These are phyloP conservation scores for Furcasterigmium furcatum DNA, from an alignment of 2,329 filamentous ascomycete genomes.

Conservation along the genomic window DNA sequence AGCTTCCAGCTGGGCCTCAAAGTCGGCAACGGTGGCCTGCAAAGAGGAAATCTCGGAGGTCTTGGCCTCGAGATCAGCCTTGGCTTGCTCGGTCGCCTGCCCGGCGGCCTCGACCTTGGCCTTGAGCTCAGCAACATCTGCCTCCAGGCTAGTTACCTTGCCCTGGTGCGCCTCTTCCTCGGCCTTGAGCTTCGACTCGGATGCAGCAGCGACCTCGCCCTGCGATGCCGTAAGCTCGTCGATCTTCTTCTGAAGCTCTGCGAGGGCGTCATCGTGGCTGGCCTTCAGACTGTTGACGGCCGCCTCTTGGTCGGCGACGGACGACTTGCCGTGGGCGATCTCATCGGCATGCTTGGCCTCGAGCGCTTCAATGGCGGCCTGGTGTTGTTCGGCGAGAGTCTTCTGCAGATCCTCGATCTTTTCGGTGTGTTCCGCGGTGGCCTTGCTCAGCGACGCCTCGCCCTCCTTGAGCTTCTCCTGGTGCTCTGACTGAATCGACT, in stretches of 20 bases:
- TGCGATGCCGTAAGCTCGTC: constrained; percentile 48
- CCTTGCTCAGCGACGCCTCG: constrained; percentile 31
- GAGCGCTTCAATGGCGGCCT: constrained; percentile 43
- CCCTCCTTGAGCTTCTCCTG: constrained; percentile 30
- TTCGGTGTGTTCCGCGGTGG: constrained; percentile 42
- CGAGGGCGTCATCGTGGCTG: constrained; percentile 42
- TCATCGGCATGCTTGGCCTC: constrained; percentile 51
- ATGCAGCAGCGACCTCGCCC: constrained; percentile 39
- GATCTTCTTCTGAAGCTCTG: constrained; percentile 52
- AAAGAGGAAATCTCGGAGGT: constrained; percentile 33
- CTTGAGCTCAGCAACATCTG: constrained; percentile 48
- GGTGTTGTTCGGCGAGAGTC: constrained; percentile 47
- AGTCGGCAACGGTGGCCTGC: constrained; percentile 34
- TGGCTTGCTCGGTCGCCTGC: constrained; percentile 36
- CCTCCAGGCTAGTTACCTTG: constrained; percentile 48
- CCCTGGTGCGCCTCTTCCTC: constrained; percentile 40
- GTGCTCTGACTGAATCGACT: constrained; percentile 38
- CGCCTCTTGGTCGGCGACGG: constrained; percentile 43
- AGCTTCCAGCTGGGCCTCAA: constrained; percentile 42
- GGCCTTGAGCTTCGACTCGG: constrained; percentile 39
- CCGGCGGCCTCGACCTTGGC: constrained; percentile 43
- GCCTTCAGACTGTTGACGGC: constrained; percentile 47
- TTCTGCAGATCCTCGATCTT: constrained; percentile 49
- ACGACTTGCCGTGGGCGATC: constrained; percentile 41
- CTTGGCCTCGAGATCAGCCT: constrained; percentile 41